Evolutionary conservation across 768 basidiomycete species (phyloP).

Genomic region (Termitomyces bulborhizus): DNA sequence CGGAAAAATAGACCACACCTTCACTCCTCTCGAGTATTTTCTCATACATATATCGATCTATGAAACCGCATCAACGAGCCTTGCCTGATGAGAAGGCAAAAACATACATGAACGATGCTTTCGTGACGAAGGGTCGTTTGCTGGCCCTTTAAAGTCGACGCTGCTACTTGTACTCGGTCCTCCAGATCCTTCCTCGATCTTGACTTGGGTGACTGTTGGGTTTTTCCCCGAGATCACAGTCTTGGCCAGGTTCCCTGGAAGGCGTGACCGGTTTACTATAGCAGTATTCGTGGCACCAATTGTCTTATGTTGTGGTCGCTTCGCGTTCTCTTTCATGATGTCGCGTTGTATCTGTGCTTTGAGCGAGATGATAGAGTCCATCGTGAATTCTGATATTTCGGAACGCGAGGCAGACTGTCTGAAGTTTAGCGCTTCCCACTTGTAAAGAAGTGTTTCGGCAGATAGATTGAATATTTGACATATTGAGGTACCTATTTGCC

Average conservation of each 20-base stretch:
- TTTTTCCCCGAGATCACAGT: slow-evolving; percentile 12
- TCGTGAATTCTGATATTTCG: slow-evolving; percentile 31
- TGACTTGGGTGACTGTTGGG: slow-evolving; percentile 20
- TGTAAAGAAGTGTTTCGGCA: slow-evolving; percentile 52
- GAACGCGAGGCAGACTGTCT: slow-evolving; percentile 27
- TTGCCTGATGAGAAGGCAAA: background rate
- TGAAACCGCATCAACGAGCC: background rate
- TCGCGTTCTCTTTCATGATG: slow-evolving; percentile 26
- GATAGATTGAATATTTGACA: slow-evolving; percentile 56
- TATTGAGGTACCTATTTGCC: slow-evolving; percentile 50
- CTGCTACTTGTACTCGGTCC: slow-evolving; percentile 21
- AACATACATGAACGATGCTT: slow-evolving; percentile 55
- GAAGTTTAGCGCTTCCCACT: slow-evolving; percentile 59
- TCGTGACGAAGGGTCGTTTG: slow-evolving; percentile 26
- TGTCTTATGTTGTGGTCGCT: slow-evolving; percentile 25
- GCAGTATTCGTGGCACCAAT: slow-evolving; percentile 20
- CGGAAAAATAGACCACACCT: slow-evolving; percentile 37
- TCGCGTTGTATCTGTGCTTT: slow-evolving; percentile 45
- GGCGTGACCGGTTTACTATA: slow-evolving; percentile 28
- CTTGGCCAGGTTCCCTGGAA: slow-evolving; percentile 22
- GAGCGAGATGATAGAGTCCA: slow-evolving; percentile 44
- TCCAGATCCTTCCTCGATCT: slow-evolving; percentile 27
- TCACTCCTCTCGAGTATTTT: slow-evolving; percentile 79
- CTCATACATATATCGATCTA: slow-evolving; percentile 94
- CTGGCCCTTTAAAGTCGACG: slow-evolving; percentile 34